Conservation (phyloP, 1,284 basidiomycete genomes). For the Porodaedalea pini region DNA sequence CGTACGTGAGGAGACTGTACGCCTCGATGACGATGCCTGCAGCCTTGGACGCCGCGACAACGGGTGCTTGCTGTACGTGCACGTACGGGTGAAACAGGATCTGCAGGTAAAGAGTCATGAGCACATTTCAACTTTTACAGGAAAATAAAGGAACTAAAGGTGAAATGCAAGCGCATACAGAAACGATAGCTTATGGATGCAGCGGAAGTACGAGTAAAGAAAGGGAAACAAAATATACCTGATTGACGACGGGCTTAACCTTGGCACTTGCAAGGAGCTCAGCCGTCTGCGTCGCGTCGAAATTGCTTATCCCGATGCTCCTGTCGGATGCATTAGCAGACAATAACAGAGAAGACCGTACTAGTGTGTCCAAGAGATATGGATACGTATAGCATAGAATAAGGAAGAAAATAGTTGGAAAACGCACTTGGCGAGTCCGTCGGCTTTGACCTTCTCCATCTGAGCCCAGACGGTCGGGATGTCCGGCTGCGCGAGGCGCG, state of each 20-base stretch:
- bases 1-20: constrained; percentile 60
- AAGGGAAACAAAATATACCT: constrained; percentile 50
- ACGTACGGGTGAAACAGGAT: constrained; percentile 71
- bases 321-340: constrained; percentile 32
- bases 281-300: constrained; percentile 52
- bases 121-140: not conserved
- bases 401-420: not conserved
- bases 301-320: constrained; percentile 78
- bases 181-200: no score
- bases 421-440: constrained; percentile 54
- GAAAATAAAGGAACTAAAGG: no score
- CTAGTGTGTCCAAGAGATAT: not conserved
- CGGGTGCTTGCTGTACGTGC: constrained; percentile 49
- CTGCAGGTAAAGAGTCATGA: constrained; percentile 34
- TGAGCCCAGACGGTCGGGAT: constrained; percentile 59
- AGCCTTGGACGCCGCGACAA: constrained; percentile 53
- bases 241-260: constrained; percentile 67
- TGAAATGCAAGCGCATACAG: no score
- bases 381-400: not conserved
- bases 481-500: constrained; percentile 45
- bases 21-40: constrained; percentile 67
- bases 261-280: constrained; percentile 52
- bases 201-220: no score
- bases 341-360: not conserved
- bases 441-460: constrained; percentile 55